Evolutionary conservation across 441 rosid genomes (phyloP).

Genomic region (Mallotus repandus): DNA sequence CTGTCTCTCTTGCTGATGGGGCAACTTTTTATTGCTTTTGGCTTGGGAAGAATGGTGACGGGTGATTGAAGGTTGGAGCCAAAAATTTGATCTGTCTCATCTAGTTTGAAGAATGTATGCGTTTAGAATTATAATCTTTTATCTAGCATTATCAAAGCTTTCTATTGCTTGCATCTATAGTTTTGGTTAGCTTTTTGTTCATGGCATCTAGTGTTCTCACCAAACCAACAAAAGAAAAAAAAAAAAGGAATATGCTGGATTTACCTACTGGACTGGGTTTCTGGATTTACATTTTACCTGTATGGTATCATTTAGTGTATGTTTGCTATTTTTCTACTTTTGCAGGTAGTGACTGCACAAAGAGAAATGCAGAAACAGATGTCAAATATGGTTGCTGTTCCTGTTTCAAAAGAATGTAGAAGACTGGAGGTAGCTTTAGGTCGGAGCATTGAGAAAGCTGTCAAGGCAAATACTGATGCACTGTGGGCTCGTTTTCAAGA

Average conservation of each 20-base stretch:
- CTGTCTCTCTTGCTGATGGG: neutral
- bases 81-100: neutral
- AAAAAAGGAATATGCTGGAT: neutral
- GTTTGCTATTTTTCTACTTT: constrained; percentile 15
- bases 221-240: neutral
- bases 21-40: neutral
- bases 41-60: neutral
- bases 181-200: neutral
- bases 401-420: constrained; percentile 65
- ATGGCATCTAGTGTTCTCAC: too few species aligned
- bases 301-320: neutral
- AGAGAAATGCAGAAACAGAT: constrained; percentile 82
- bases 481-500: constrained; percentile 78
- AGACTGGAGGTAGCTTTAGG: constrained; percentile 73
- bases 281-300: neutral
- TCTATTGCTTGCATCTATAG: neutral
- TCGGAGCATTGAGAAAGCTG: constrained; percentile 58
- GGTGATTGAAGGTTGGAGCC: neutral
- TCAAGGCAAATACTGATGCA: constrained; percentile 71
- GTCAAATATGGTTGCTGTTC: constrained; percentile 48
- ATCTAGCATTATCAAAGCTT: too few species aligned
- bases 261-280: neutral
- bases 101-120: neutral
- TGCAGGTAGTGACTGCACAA: constrained; percentile 60
- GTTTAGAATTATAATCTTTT: neutral